Conservation (phyloP, 1,139 yeast genomes). For the Pichia sp. region DNA sequence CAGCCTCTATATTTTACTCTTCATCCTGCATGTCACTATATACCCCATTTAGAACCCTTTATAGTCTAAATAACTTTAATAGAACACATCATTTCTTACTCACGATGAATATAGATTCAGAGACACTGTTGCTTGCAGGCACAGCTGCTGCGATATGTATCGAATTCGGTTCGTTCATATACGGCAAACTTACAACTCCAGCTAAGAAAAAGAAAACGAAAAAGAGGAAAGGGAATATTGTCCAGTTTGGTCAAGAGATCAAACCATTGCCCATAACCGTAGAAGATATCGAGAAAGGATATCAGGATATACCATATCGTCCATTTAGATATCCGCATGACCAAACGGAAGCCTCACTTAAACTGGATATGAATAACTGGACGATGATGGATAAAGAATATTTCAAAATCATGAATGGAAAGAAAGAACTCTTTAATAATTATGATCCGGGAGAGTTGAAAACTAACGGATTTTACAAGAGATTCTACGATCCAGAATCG, state of each 20-base stretch:
- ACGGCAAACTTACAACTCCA: too few species aligned
- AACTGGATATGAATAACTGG: constrained; percentile 53
- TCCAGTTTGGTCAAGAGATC: constrained; percentile 36
- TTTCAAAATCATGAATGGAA: constrained; percentile 45
- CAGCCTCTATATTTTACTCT: too few species aligned
- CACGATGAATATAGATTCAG: too few species aligned
- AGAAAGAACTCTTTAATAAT: constrained; percentile 40
- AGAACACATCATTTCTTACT: too few species aligned
- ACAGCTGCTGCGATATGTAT: too few species aligned
- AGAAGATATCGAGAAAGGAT: constrained; percentile 40
- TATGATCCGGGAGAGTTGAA: constrained; percentile 37
- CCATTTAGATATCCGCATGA: constrained; percentile 58
- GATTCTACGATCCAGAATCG: constrained; percentile 43
- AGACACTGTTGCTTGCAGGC: too few species aligned
- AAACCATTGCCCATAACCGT: constrained; percentile 48
- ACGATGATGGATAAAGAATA: constrained; percentile 51
- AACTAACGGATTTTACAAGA: constrained; percentile 37
- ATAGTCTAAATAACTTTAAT: too few species aligned
- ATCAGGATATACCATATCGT: constrained; percentile 55
- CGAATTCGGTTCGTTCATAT: too few species aligned
- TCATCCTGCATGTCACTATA: too few species aligned
- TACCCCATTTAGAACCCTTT: too few species aligned
- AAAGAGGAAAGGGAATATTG: constrained; percentile 1
- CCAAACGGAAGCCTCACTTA: constrained; percentile 54
- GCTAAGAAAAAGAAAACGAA: too few species aligned